Conservation (phyloP, 371 early-diverging fungal genomes). For the Zychaea mexicana region DNA sequence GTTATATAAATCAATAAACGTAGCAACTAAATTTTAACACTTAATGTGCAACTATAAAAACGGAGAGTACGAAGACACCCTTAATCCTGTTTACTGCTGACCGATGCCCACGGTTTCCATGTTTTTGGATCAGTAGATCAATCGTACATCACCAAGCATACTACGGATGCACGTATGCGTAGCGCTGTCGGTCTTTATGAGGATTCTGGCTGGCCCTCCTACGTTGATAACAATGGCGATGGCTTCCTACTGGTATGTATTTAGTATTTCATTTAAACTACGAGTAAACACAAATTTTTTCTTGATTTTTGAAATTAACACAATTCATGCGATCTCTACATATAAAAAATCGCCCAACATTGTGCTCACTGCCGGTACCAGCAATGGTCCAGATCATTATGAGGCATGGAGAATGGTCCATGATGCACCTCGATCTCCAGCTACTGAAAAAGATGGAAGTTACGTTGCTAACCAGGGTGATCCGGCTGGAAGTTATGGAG, state of each 20-base stretch:
- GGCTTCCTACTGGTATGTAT: conserved; percentile 67
- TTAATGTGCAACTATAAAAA: no score
- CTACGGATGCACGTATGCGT: conserved; percentile 49
- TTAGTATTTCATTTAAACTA: no score
- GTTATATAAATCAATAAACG: no score
- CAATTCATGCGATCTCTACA: neutral
- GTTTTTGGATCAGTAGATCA: conserved; percentile 72
- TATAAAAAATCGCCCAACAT: conserved; percentile 37
- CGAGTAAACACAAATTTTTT: no score
- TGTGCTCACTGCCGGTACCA: conserved; percentile 65
- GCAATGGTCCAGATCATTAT: conserved; percentile 56
- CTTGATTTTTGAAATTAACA: no score
- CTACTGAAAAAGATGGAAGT: conserved; percentile 27
- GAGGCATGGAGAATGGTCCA: conserved; percentile 62
- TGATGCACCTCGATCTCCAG: conserved; percentile 45
- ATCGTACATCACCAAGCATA: conserved; percentile 20
- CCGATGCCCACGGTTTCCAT: conserved; percentile 73
- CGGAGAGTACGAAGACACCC: conserved; percentile 60
- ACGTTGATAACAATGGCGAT: conserved; percentile 61
- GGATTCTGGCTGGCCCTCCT: conserved; percentile 69
- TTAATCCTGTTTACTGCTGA: conserved; percentile 76
- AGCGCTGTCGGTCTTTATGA: conserved; percentile 67
- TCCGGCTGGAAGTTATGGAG: conserved; percentile 36
- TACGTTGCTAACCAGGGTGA: conserved; percentile 40
- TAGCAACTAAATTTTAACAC: no score